Evolutionary conservation across 2,329 filamentous ascomycete genomes (phyloP).

Genomic region (Fusarium newnesense): DNA sequence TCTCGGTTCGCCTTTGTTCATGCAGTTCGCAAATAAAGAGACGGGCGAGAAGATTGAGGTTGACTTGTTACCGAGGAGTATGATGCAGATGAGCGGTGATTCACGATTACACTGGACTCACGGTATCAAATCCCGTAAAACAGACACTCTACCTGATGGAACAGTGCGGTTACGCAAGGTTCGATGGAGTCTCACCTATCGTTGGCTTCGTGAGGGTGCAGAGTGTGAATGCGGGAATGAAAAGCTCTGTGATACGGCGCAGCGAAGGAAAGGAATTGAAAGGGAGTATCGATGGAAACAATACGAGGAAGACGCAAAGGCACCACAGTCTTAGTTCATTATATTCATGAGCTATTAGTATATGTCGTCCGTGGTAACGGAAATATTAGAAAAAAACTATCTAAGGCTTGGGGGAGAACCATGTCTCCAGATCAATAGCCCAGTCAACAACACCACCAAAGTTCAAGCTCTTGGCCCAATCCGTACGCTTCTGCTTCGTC

Average conservation of each 20-base stretch:
- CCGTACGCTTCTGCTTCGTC: slow-evolving; percentile 38
- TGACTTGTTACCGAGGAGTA: slow-evolving; percentile 59
- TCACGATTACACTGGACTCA: slow-evolving; percentile 66
- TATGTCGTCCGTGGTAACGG: not conserved
- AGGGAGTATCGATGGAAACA: slow-evolving; percentile 62
- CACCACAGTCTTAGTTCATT: not conserved
- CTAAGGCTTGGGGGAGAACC: slow-evolving; percentile 36
- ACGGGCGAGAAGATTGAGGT: slow-evolving; percentile 51
- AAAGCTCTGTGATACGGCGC: slow-evolving; percentile 63
- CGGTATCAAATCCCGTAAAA: slow-evolving; percentile 64
- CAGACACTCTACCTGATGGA: slow-evolving; percentile 58
- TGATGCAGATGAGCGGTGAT: slow-evolving; percentile 63
- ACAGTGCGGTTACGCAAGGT: slow-evolving; percentile 55
- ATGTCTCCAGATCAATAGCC: slow-evolving; percentile 45
- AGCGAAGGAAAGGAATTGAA: slow-evolving; percentile 57
- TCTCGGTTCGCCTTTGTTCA: slow-evolving; percentile 55
- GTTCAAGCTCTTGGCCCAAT: slow-evolving; percentile 37
- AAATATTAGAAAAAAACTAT: slow-evolving; percentile 2
- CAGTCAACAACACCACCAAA: slow-evolving; percentile 47
- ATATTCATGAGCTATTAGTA: slow-evolving; percentile 9
- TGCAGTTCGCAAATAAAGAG: slow-evolving; percentile 54
- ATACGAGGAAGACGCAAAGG: slow-evolving; percentile 38
- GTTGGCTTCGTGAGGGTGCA: slow-evolving; percentile 59
- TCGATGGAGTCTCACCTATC: slow-evolving; percentile 66
- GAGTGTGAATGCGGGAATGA: slow-evolving; percentile 62